A percentile compares a stretch with the other conserved stretches of the same genome.
Evolutionary conservation across 2,329 filamentous ascomycete genomes (phyloP).

Genomic region (Neurospora crassa): DNA sequence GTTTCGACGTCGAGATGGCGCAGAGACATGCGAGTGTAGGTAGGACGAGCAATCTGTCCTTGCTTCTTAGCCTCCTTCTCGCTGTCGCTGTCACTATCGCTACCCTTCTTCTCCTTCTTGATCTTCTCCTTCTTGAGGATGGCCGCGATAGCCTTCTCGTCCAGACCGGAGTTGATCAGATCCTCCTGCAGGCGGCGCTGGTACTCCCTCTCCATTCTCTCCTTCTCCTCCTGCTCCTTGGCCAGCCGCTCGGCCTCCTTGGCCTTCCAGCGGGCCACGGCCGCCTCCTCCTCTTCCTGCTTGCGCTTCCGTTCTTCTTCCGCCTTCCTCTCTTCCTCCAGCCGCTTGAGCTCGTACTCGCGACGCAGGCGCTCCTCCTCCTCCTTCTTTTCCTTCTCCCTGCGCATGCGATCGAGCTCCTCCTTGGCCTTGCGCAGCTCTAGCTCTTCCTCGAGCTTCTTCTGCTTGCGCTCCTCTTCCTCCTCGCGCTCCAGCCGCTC

Average conservation of each 20-base stretch:
- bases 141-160: conserved; percentile 48
- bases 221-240: conserved; percentile 16
- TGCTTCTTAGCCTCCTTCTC: conserved; percentile 24
- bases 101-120: conserved; percentile 23
- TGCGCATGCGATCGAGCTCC: conserved; percentile 36
- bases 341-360: conserved; percentile 12
- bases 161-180: conserved; percentile 47
- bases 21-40: conserved; percentile 55
- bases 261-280: conserved; percentile 14
- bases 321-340: conserved; percentile 16
- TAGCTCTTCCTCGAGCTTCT: conserved; percentile 14
- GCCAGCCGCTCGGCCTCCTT: conserved; percentile 15
- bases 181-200: conserved; percentile 47
- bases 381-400: conserved; percentile 19
- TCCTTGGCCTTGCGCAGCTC: conserved; percentile 32
- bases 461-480: conserved; percentile 9
- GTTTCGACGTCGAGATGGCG: conserved; percentile 54
- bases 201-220: conserved; percentile 27
- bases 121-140: conserved; percentile 48
- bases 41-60: conserved; percentile 25
- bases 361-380: conserved; percentile 11
- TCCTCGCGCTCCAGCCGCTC: conserved; percentile 11
- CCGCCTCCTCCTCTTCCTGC: conserved; percentile 13
- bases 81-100: conserved; percentile 37
- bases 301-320: conserved; percentile 11